Evolutionary conservation across 2,329 filamentous ascomycete genomes (phyloP).

Genomic region (Pyrenochaeta sp.): DNA sequence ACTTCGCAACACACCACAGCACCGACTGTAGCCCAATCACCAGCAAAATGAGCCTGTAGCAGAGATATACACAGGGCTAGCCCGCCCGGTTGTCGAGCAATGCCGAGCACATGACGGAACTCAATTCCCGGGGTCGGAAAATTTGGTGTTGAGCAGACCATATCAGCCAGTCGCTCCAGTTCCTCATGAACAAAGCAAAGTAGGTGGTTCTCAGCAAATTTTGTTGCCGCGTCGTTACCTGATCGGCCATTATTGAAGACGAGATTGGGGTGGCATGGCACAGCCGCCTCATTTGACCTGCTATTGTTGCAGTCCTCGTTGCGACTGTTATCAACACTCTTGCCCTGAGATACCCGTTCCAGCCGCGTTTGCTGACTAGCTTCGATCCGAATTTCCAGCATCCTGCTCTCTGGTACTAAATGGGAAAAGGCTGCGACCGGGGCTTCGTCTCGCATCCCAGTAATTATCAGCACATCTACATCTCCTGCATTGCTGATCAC

Average conservation of each 20-base stretch:
- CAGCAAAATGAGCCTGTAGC: slow-evolving; percentile 56
- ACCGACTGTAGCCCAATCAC: slow-evolving; percentile 58
- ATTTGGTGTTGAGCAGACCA: slow-evolving; percentile 60
- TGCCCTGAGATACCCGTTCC: slow-evolving; percentile 34
- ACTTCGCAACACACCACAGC: slow-evolving; percentile 64
- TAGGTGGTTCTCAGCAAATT: slow-evolving; percentile 55
- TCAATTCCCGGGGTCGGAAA: slow-evolving; percentile 62
- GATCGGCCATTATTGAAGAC: slow-evolving; percentile 62
- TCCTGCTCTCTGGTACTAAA: slow-evolving; percentile 60
- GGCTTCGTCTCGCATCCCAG: slow-evolving; percentile 69
- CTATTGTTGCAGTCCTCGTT: slow-evolving; percentile 25
- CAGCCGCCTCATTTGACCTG: slow-evolving; percentile 24
- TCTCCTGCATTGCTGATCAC: slow-evolving; percentile 51
- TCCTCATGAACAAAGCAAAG: slow-evolving; percentile 59
- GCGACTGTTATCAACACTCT: slow-evolving; percentile 13
- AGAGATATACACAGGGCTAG: slow-evolving; percentile 62
- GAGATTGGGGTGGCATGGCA: slow-evolving; percentile 54
- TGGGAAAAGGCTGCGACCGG: slow-evolving; percentile 64
- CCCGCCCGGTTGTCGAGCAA: slow-evolving; percentile 62
- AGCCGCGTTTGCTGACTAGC: slow-evolving; percentile 51
- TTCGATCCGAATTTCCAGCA: slow-evolving; percentile 64
- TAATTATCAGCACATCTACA: slow-evolving; percentile 67
- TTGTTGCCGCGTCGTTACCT: slow-evolving; percentile 50
- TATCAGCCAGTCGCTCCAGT: slow-evolving; percentile 56
- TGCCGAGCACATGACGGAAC: slow-evolving; percentile 68